Base-by-base conservation (phyloP, 306 rosid genomes). In the Vigna unguiculata region DNA sequence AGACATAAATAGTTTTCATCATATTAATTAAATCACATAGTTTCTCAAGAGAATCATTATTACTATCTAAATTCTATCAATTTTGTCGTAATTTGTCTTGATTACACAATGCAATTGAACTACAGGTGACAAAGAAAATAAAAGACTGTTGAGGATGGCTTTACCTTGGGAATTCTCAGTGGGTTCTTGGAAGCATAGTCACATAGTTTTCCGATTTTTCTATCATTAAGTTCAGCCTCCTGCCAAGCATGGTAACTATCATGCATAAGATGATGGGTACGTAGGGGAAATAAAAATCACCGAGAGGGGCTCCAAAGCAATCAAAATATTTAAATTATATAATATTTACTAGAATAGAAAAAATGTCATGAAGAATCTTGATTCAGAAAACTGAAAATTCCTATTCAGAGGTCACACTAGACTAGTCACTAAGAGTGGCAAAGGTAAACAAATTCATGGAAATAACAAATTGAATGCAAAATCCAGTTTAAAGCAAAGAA, bases 101-200 rank as follows among this genome's bases (percentile, higher is more conserved):
- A 51, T 69, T 46, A 53, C 46, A n/a, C n/a, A 58, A 63, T 3
- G 4, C 21, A 32, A 17, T 20, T 30, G 65, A 41, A 75, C 70
- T n/a, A 59, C 7, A 61, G 34, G 13, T 24, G 47, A 65, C 17
- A 34, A n/a, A n/a, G 51, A 66, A 77, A 68, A 73, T n/a, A 19
- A 65, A 34, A 72, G 77, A 49, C 58, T 68, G 61, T 28, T 15
- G 21, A 17, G 72, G 36, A 69, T 41, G 71, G 20, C 10, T 55
- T 57, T 75, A 85, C 88, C 86, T 85, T 79, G 57, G 88, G 88
- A 80, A 85, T 82, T 65, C 88, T 79, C 67, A 85, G 49, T 8
- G 86, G 86, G 43, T 85, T 85, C 80, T 85, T 82, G 15, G 88
- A 77, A 54, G 86, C 88, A 71, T 85, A 85, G 25, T 82, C 88